These are phyloP conservation scores for Circinella minor DNA, from an alignment of 371 early-diverging fungal genomes.

Conservation along the genomic window DNA sequence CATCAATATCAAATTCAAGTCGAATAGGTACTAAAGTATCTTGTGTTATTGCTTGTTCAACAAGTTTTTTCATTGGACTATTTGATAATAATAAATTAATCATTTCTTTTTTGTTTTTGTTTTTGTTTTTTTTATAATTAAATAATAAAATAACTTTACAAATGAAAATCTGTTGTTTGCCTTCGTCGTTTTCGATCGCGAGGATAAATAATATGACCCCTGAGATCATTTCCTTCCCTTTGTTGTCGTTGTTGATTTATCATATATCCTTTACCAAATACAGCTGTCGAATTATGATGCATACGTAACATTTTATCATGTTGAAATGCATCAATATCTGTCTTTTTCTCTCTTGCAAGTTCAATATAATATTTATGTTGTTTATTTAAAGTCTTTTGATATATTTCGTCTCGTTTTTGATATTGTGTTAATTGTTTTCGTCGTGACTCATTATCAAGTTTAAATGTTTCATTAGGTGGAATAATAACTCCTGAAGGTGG, in stretches of 20 bases:
- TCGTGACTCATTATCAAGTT: constrained; percentile 23
- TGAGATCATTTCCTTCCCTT: constrained; percentile 17
- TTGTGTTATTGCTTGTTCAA: constrained; percentile 63
- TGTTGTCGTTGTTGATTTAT: constrained; percentile 27
- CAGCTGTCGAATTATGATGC: constrained; percentile 21
- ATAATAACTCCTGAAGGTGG: neutral
- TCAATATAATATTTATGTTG: constrained; percentile 45
- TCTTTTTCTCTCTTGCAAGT: constrained; percentile 44
- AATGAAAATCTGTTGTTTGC: constrained; percentile 28
- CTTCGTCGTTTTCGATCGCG: constrained; percentile 36
- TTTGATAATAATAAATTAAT: neutral
- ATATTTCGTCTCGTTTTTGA: constrained; percentile 31
- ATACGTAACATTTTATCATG: constrained; percentile 26
- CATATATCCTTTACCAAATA: constrained; percentile 47
- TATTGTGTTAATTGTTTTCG: constrained; percentile 32
- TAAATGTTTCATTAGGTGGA: constrained; percentile 18
- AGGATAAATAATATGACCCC: constrained; percentile 34
- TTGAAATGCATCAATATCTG: constrained; percentile 35
- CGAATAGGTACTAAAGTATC: constrained; percentile 86
- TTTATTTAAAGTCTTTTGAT: constrained; percentile 39
- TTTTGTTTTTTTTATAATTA: neutral
- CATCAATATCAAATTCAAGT: constrained; percentile 90
- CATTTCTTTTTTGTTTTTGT: neutral
- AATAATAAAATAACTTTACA: constrained; percentile 28
- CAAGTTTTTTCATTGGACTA: constrained; percentile 51